Evolutionary conservation across 495 filamentous ascomycete species (phyloP), one percentile per base, ranked within the genome.

Genomic region (Neurospora sp.): DNA sequence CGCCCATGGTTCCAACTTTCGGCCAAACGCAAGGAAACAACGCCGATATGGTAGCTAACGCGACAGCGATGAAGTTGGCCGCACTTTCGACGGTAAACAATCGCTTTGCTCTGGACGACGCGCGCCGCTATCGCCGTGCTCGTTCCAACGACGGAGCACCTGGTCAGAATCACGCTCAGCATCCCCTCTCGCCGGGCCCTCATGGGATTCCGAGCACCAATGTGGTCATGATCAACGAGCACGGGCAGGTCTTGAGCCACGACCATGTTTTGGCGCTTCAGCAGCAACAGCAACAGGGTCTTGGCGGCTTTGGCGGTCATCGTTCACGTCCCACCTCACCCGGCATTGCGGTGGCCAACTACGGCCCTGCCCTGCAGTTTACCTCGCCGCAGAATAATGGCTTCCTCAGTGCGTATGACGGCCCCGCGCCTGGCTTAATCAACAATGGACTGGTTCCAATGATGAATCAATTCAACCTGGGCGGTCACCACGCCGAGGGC

Each of bases 11-110:
- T 35, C 83, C 93, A 7, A 94, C 89, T 71, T 99, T 99, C 81
- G 84, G 89, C 82, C 74, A 83, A 74, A 85, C 83, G 72, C 84
- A 85, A 74, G 82, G 81, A 40, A 86, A 84, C 42, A 90, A 87
- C 70, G 96, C 94, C 18, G 96, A 99, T 77, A 98, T 99, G 94
- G 93, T 99, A 72, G 96, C 96, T 62, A 98, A 98, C 80, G 96
- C 96, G 10, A 98, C 96, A 11, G 96, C 96, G 18, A 99, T 99
- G 96, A 99, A 98, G 82, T 88, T 99, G 54, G 96, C 96, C 71
- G 96, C 96, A 23, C 85, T 99, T 44, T 98, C 95, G 12, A 99
- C 96, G 5, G 96, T 99, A 72, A 98, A 98, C 84, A 98, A 98
- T 82, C 92, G 96, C 23, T 97, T 99, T 78, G 95, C 97, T 42